Evolutionary conservation across 2,329 filamentous ascomycete species (phyloP).

Genomic region (Huntiella savannae): DNA sequence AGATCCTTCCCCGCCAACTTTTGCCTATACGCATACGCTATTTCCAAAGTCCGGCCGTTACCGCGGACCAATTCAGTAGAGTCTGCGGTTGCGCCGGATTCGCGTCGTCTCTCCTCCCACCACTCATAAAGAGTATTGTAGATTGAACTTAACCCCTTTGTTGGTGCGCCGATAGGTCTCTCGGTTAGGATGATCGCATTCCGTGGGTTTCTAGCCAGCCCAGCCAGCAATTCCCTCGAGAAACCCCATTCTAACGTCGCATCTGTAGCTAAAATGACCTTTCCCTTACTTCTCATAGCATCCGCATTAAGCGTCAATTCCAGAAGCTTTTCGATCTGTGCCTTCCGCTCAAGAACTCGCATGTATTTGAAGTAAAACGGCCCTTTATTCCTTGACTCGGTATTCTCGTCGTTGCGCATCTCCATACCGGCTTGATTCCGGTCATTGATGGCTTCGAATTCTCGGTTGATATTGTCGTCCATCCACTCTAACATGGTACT

Average conservation of each 20-base stretch:
- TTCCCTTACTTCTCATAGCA: conserved; percentile 24
- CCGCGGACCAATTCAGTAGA: conserved; percentile 48
- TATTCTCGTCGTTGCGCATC: conserved; percentile 4
- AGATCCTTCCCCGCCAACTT: conserved; percentile 60
- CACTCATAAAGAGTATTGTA: conserved; percentile 62
- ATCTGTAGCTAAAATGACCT: conserved; percentile 82
- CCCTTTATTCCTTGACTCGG: conserved; percentile 27
- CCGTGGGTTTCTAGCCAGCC: conserved; percentile 53
- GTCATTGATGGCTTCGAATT: conserved; percentile 55
- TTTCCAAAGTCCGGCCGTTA: conserved; percentile 39
- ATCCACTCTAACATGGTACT: conserved; percentile 98
- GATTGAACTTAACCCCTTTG: conserved; percentile 32
- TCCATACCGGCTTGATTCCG: conserved; percentile 30
- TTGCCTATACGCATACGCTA: conserved; percentile 41
- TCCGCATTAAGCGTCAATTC: conserved; percentile 26
- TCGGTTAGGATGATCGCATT: conserved; percentile 85
- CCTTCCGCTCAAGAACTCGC: conserved; percentile 62
- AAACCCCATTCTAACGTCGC: conserved; percentile 87
- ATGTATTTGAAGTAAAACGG: conserved; percentile 85
- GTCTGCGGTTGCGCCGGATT: conserved; percentile 34
- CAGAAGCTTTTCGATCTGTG: conserved; percentile 55
- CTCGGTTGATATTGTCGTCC: conserved; percentile 84
- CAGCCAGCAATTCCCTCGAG: conserved; percentile 59
- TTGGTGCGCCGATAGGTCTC: conserved; percentile 31
- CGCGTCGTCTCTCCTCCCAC: conserved; percentile 49